Evolutionary conservation across 2,329 filamentous ascomycete genomes (phyloP).

Genomic region (Cadophora sp.): DNA sequence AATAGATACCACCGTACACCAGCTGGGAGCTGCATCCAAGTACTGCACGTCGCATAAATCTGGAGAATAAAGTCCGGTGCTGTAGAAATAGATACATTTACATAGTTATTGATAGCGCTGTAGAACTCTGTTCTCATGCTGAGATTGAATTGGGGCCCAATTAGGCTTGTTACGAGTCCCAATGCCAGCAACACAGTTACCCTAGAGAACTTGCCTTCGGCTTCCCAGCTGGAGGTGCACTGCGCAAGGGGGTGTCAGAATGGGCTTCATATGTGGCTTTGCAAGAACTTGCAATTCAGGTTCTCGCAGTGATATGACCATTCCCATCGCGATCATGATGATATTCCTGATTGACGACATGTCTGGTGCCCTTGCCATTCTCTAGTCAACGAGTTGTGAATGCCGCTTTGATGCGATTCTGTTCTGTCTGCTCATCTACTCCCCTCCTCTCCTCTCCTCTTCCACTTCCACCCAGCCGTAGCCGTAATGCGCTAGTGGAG

Average conservation of each 20-base stretch:
- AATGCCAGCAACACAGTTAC: background rate
- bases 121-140: background rate
- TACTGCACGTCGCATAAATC: background rate
- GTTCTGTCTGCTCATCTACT: background rate
- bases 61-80: background rate
- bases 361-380: too few relatives aligned
- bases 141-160: background rate
- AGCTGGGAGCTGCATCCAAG: background rate
- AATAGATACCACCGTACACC: background rate
- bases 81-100: background rate
- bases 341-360: too few relatives aligned
- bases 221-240: background rate
- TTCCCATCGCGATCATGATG: too few relatives aligned
- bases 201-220: background rate
- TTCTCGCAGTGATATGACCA: too few relatives aligned
- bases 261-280: background rate
- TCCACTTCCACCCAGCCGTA: background rate
- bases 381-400: background rate
- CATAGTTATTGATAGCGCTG: background rate
- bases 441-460: background rate
- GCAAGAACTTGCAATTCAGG: background rate
- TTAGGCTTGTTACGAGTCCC: background rate
- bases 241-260: too few relatives aligned
- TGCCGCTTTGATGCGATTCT: background rate
- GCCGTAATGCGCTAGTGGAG: background rate